Evolutionary conservation across 306 rosid species (phyloP).

Genomic region (Trifolium repens): DNA sequence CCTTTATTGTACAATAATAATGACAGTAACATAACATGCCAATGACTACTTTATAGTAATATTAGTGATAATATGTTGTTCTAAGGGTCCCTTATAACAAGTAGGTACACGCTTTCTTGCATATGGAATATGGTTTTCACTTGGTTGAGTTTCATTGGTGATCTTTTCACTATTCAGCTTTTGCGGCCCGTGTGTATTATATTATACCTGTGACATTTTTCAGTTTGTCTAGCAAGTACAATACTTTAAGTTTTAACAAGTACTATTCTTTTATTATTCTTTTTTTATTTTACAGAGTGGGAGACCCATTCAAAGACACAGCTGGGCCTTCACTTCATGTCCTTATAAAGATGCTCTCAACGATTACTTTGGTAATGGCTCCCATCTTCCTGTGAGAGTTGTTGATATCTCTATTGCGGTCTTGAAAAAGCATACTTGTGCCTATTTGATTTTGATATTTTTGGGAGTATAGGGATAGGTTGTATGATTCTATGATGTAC

Average conservation of each 20-base stretch:
- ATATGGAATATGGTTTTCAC: slow-evolving; percentile 8
- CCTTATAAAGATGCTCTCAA: slow-evolving; percentile 95
- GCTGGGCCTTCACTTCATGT: slow-evolving; percentile 99
- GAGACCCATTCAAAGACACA: slow-evolving; percentile 99
- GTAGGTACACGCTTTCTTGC: slow-evolving; percentile 11
- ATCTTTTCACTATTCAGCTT: slow-evolving; percentile 6
- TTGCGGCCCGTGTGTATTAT: not conserved
- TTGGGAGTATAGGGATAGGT: slow-evolving; percentile 61
- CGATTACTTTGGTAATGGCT: slow-evolving; percentile 97
- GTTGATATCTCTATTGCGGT: slow-evolving; percentile 50
- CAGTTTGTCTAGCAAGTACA: slow-evolving; percentile 11
- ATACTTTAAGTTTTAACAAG: slow-evolving; percentile 1
- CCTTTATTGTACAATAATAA: slow-evolving; percentile 6
- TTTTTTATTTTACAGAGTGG: slow-evolving; percentile 69
- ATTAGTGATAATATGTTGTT: not conserved
- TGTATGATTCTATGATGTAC: slow-evolving; percentile 55
- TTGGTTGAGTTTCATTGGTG: slow-evolving; percentile 2
- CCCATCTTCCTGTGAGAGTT: slow-evolving; percentile 86
- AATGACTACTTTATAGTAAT: not conserved
- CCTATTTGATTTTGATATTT: slow-evolving; percentile 54
- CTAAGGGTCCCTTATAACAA: slow-evolving; percentile 1
- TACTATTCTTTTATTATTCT: not conserved
- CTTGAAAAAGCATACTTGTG: slow-evolving; percentile 41
- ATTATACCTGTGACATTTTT: not conserved
- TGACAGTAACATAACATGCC: slow-evolving; percentile 15